Evolutionary conservation across 805 yeast genomes (phyloP), one percentile per base, ranked within the genome.

Genomic region (Myxozyma neotropica): DNA sequence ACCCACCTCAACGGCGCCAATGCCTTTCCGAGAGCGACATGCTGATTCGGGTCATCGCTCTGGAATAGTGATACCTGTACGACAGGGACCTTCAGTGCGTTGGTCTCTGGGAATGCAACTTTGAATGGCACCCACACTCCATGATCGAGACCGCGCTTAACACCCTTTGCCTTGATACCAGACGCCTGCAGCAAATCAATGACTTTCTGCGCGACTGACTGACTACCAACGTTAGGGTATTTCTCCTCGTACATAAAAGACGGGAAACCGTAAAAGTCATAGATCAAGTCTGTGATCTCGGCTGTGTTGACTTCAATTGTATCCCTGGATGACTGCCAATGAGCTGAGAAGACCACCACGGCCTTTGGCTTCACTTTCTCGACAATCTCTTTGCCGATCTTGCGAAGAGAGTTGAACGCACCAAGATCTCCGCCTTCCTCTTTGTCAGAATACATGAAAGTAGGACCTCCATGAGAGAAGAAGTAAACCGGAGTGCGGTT

Each of bases 401-500:
- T 66, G 48, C 77, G 72, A 5, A 84, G 77, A 4, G 74, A 74
- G 24, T 77, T 74, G 76, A 81, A 86, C 0, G 93, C 92, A 36
- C 87, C 82, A 15, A 83, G 82, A 52, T 53, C 65, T 38, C 86
- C 82, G 19, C 83, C 83, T 49, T 23, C 40, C 12, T 43, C 43
- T 51, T 75, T 79, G n/a, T 77, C 73, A 36, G 76, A 70, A 67
- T 86, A 85, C 77, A 87, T 81, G 71, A 88, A 87, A 0, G 88
- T 83, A 6, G 95, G 95, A 0, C 92, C 94, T 6, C 95, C 95
- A 73, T 88, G 95, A n/a, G 89, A 83, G 44, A 87, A 70, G 71
- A 88, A 89, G 70, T 74, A 86, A 0, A 84, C 80, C 5, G 94
- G 93, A n/a, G 63, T 42, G 8, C 49, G 47, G 29, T 49, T 49